Conservation (phyloP, 345 rosid species). For the Pseudoturritis turrita region DNA sequence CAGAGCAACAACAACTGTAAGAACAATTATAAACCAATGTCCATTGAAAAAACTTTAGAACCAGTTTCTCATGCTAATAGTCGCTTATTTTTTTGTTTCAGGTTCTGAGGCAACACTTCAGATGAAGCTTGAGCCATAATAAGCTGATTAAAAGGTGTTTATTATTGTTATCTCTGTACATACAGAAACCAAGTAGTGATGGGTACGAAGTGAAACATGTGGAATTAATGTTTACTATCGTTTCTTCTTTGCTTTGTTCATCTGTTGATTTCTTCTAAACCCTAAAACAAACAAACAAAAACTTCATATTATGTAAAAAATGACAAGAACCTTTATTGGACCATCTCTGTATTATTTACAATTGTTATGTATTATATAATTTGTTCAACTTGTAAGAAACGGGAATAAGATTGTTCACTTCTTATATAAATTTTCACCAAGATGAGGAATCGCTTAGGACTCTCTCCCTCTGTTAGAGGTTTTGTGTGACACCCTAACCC, state of each 20-base stretch:
- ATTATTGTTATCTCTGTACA: constrained; percentile 24
- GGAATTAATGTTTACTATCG: constrained; percentile 20
- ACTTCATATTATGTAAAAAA: constrained; percentile 12
- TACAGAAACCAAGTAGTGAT: constrained; percentile 35
- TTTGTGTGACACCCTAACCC: too few relatives aligned
- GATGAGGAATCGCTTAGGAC: too few relatives aligned
- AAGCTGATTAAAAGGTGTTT: constrained; percentile 2
- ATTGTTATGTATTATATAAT: constrained; percentile 12
- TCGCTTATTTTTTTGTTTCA: constrained; percentile 9
- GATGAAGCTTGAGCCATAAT: constrained; percentile 33
- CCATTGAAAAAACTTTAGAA: not conserved
- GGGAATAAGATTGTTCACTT: not conserved
- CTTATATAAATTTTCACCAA: too few relatives aligned
- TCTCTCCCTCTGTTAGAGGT: too few relatives aligned
- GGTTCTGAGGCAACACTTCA: constrained; percentile 40
- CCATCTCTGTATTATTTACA: constrained; percentile 23
- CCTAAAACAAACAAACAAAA: not conserved
- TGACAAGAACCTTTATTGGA: constrained; percentile 15
- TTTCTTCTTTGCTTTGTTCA: constrained; percentile 31
- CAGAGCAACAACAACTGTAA: constrained; percentile 48
- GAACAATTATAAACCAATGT: not conserved
- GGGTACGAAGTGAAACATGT: constrained; percentile 28
- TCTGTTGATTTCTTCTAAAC: constrained; percentile 27
- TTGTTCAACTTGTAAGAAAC: constrained; percentile 10
- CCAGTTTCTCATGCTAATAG: constrained; percentile 2